Evolutionary conservation across 2,329 filamentous ascomycete genomes (phyloP), one percentile per base, ranked within the genome.

Genomic region (Colletotrichum tropicale): DNA sequence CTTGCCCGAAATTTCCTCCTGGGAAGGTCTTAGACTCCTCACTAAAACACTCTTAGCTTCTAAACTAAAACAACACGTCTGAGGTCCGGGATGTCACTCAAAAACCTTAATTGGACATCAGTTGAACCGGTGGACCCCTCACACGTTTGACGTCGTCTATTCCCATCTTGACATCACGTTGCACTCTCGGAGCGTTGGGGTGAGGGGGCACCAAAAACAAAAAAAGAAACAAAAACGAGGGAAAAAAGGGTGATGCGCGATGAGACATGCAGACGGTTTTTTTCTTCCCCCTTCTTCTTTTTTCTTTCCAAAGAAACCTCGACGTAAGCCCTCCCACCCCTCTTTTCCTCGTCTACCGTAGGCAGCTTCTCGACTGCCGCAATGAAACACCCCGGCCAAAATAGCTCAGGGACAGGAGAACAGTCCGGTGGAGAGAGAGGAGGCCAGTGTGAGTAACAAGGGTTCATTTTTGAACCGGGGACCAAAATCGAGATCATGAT

Each of bases 41-140:
- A 61, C 65, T 38, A 71, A n/a, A 72, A 60, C 36, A 24, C n/a
- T 52, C 26, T 28, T 43, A 36, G 43, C 30, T 52, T 72, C 32
- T 30, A 55, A 71, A 72, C 36, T 71, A 67, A 67, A 69, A 69
- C 24, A 62, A 24, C 13, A 26, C 15, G 64, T 56, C 61, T 66
- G 69, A 72, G 68, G 56, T n/a, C 61, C 30, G 62, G 68, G 48
- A 55, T 75, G 72, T 75, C 72, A 75, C 72, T 75, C 68, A 61
- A 67, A 75, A 75, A 75, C 72, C 72, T 75, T 75, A 75, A 75
- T 75, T 75, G 72, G 72, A 75, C 72, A 75, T 75, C 72, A 43
- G 52, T 16, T 52, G 64, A 72, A 72, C 34, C 36, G 28, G 69
- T 74, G 72, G 72, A 67, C 38, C 58, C 67, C 8, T 18, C 21